Conservation (phyloP, 2,329 filamentous ascomycete species). For the Diaporthe sp. region DNA sequence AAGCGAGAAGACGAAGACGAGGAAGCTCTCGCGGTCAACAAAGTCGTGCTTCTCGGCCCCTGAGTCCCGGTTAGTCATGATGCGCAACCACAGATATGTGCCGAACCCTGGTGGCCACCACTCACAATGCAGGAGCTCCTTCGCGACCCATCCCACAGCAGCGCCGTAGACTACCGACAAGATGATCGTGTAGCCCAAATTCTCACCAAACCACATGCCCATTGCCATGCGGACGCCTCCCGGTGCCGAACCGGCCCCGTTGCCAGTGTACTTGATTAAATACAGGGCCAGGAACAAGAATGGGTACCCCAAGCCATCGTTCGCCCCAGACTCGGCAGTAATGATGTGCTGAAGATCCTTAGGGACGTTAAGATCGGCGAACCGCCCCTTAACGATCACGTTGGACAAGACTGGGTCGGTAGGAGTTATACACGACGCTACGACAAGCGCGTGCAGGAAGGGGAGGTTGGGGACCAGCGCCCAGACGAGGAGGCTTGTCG, state of each 20-base stretch:
- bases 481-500: conserved; percentile 85
- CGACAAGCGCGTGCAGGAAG: conserved; percentile 83
- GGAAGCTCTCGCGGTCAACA: conserved; percentile 88
- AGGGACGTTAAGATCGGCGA: conserved; percentile 91
- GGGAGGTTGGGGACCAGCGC: conserved; percentile 78
- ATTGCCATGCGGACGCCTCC: conserved; percentile 78
- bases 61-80: conserved; percentile 12
- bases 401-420: conserved; percentile 92
- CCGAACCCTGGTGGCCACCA: background rate
- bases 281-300: conserved; percentile 90
- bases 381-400: conserved; percentile 93
- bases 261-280: conserved; percentile 80
- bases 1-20: conserved; percentile 87
- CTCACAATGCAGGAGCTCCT: conserved; percentile 81
- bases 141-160: conserved; percentile 83
- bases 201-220: conserved; percentile 87
- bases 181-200: conserved; percentile 86
- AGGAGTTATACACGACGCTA: conserved; percentile 91
- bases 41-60: conserved; percentile 82
- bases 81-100: background rate
- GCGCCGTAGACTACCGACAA: conserved; percentile 84
- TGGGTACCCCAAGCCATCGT: conserved; percentile 90
- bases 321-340: conserved; percentile 86
- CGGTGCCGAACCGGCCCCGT: conserved; percentile 60
- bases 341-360: conserved; percentile 85